phyloP scores from a whole-genome alignment of 1,284 basidiomycete species.

The Malassezia psittaci region DNA sequence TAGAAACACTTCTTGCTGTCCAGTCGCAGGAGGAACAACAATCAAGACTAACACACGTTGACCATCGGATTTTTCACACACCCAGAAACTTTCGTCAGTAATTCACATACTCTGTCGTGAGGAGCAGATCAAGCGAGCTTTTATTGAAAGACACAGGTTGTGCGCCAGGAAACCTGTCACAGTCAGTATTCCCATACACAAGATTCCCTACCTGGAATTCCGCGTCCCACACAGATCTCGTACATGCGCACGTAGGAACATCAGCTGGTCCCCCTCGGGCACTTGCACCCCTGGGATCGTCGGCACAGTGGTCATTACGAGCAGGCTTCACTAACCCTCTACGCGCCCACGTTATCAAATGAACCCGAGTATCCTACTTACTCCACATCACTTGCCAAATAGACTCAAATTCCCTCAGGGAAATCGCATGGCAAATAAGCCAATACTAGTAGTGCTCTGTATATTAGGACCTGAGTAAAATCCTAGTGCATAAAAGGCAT shows the following conservation, averaged over 20 bases:
- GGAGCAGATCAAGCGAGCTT: background rate
- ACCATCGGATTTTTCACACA: conserved; percentile 99
- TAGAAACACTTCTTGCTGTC: conserved; percentile 57
- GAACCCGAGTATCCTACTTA: too few species aligned
- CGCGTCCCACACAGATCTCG: background rate
- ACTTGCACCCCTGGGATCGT: conserved; percentile 9
- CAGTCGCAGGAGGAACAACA: conserved; percentile 52
- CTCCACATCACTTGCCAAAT: too few species aligned
- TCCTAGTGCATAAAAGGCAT: too few species aligned
- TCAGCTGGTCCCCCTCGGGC: conserved; percentile 8
- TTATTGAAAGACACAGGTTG: conserved; percentile 15
- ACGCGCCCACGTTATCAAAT: too few species aligned
- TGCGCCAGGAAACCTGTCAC: conserved; percentile 8
- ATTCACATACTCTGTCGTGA: background rate
- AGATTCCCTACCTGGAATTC: background rate
- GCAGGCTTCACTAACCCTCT: too few species aligned
- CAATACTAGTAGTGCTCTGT: too few species aligned
- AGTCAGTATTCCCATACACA: background rate
- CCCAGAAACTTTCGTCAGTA: conserved; percentile 61
- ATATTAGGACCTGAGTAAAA: too few species aligned
- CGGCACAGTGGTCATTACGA: background rate
- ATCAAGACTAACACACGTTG: conserved; percentile 80
- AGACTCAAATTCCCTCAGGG: too few species aligned
- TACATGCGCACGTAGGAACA: conserved; percentile 12
- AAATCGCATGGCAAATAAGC: too few species aligned